Percentiles rank a stretch among this genome's conserved stretches.
phyloP scores from a whole-genome alignment of 1,139 yeast species.

The Arxiozyma heterogenica region DNA sequence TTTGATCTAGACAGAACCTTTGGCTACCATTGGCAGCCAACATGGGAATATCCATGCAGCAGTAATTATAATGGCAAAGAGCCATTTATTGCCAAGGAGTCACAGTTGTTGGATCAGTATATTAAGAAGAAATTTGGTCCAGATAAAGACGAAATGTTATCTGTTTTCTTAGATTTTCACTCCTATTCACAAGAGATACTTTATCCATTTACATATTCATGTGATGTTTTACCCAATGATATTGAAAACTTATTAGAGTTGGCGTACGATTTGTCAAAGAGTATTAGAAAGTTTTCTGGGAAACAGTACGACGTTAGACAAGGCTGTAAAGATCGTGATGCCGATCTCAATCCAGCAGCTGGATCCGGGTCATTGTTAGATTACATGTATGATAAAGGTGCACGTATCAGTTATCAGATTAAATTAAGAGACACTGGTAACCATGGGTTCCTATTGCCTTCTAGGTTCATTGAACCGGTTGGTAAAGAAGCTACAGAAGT shows the following conservation, averaged over 20 bases:
- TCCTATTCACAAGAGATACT: conserved; percentile 77
- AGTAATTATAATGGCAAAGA: conserved; percentile 73
- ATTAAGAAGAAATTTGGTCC: conserved; percentile 50
- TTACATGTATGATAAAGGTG: conserved; percentile 73
- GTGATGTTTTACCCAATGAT: conserved; percentile 65
- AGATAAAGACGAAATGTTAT: conserved; percentile 39
- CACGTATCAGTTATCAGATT: conserved; percentile 77
- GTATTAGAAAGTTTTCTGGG: conserved; percentile 56
- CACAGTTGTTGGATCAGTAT: conserved; percentile 53
- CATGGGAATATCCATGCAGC: conserved; percentile 62
- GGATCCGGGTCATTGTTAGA: conserved; percentile 80
- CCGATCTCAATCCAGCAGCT: conserved; percentile 60
- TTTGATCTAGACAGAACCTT: conserved; percentile 83
- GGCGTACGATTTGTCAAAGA: conserved; percentile 71
- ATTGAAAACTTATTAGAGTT: conserved; percentile 71
- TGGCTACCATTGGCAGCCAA: conserved; percentile 61
- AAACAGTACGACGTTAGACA: conserved; percentile 59
- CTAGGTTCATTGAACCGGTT: conserved; percentile 61
- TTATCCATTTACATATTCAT: conserved; percentile 76
- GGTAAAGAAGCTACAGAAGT: conserved; percentile 69
- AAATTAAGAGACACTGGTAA: conserved; percentile 76
- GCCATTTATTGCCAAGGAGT: conserved; percentile 72
- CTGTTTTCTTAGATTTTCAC: conserved; percentile 75
- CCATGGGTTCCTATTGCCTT: conserved; percentile 74
- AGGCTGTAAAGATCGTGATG: conserved; percentile 67